A percentile compares a stretch with the other conserved stretches of the same genome.
Evolutionary conservation across 176 grass and related monocot genomes (phyloP).

Genomic region (Oryza officinalis): DNA sequence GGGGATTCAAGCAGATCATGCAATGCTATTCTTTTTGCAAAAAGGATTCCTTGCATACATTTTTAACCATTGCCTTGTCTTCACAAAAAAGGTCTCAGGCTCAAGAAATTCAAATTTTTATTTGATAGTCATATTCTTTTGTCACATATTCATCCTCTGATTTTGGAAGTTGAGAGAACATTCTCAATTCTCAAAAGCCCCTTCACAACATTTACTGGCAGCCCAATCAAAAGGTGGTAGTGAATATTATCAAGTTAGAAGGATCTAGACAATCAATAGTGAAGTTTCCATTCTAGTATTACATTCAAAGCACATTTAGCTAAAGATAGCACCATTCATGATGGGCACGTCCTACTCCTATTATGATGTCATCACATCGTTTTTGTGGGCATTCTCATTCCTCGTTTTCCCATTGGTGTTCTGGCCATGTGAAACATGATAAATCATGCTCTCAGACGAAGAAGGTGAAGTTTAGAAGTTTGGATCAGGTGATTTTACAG

Average conservation of each 20-base stretch:
- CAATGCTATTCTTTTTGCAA: neutral
- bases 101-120: neutral
- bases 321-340: neutral
- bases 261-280: neutral
- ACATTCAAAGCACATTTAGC: neutral
- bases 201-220: conserved; percentile 6
- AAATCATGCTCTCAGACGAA: conserved; percentile 9
- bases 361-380: neutral
- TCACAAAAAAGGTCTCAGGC: neutral
- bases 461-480: neutral
- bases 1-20: neutral
- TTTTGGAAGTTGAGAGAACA: conserved; percentile 1
- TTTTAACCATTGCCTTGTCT: neutral
- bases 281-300: conserved; percentile 2
- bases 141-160: neutral
- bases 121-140: neutral
- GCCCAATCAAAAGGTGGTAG: conserved; percentile 6
- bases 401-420: neutral
- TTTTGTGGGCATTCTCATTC: neutral
- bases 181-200: neutral
- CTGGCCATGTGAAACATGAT: neutral
- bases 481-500: conserved; percentile 12
- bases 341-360: neutral
- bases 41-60: neutral
- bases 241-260: conserved; percentile 12